A percentile compares a stretch with the other conserved stretches of the same genome.
These are phyloP conservation scores for Sporisorium iseilematis-ciliati DNA, from an alignment of 1,284 basidiomycete genomes.

Conservation along the genomic window DNA sequence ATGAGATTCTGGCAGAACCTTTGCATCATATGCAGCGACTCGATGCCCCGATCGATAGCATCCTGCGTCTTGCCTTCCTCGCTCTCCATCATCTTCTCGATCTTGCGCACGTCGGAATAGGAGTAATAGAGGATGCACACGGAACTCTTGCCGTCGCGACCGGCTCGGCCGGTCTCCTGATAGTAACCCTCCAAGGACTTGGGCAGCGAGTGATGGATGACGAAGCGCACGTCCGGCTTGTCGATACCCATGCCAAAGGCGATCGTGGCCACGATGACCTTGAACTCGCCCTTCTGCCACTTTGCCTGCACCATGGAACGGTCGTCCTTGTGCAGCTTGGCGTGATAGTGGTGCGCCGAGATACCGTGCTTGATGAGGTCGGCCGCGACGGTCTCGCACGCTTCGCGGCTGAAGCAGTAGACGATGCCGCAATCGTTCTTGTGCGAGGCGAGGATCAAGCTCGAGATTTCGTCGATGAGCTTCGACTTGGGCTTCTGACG, in stretches of 20 bases:
- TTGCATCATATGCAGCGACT: slow-evolving; percentile 76
- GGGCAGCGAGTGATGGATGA: slow-evolving; percentile 81
- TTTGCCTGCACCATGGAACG: slow-evolving; percentile 77
- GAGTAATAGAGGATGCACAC: slow-evolving; percentile 73
- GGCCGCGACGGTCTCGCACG: slow-evolving; percentile 84
- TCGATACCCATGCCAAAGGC: slow-evolving; percentile 97
- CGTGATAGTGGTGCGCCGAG: slow-evolving; percentile 86
- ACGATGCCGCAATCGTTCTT: slow-evolving; percentile 82
- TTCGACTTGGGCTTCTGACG: slow-evolving; percentile 74
- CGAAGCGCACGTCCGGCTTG: slow-evolving; percentile 84
- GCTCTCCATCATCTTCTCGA: slow-evolving; percentile 74
- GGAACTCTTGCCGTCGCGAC: slow-evolving; percentile 77
- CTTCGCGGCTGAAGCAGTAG: slow-evolving; percentile 81
- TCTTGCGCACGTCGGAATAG: slow-evolving; percentile 74
- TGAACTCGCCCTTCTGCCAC: slow-evolving; percentile 81
- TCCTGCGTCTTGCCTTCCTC: slow-evolving; percentile 72
- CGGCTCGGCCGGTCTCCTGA: slow-evolving; percentile 87
- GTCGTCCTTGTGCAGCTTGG: slow-evolving; percentile 78
- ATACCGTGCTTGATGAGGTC: slow-evolving; percentile 76
- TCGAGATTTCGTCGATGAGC: slow-evolving; percentile 77
- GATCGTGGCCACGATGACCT: slow-evolving; percentile 89
- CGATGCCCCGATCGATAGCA: slow-evolving; percentile 76
- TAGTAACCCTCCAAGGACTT: slow-evolving; percentile 80
- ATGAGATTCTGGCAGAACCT: slow-evolving; percentile 83
- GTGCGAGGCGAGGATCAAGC: slow-evolving; percentile 78